Evolutionary conservation across 768 basidiomycete species (phyloP), one percentile per base, ranked within the genome.

Genomic region (Rhizopogon vesiculosus): DNA sequence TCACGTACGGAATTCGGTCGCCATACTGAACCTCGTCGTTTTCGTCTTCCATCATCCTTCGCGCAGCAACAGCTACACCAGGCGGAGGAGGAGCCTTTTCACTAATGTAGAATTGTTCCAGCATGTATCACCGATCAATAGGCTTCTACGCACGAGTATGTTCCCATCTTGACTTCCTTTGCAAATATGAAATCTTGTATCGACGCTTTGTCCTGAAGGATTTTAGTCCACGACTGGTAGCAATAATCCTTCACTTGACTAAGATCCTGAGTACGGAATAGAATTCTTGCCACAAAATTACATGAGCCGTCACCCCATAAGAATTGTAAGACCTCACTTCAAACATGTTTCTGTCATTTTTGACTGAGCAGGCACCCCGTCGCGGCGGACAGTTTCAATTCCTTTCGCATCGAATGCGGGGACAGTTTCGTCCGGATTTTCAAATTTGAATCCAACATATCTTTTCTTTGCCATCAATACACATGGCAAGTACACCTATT

Each of bases 381-480:
- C 97, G 56, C 97, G 77, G 5, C 97, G 81, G 31, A 98, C 90
- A 1, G 94, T 98, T 72, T 99, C 97, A 52, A 99, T 98, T 0
- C 97, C 97, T 67, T 99, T 98, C 6, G 94, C 97, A 62, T 99
- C 96, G 62, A 98, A 97, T 0, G 72, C 75, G 2, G 94, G 91
- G 45, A 87, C 85, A 1, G 56, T 68, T 12, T 97, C 91, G 60
- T 93, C 89, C 0, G 87, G 80, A 52, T 74, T 79, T 70, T 99
- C 97, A 59, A 88, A 98, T 66, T 94, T 96, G 76, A 91, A 97
- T 1, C 97, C 97, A 19, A 98, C 96, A 62, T 99, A 99, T 62
- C 96, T 84, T 69, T 99, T 99, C 78, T 99, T 99, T 2, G 96
- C 92, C 80, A 97, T 82, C n/a, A 99, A 79, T 0, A 98, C 85